Base-by-base conservation (phyloP, 2,329 filamentous ascomycete species). In the Penicillium sp. region DNA sequence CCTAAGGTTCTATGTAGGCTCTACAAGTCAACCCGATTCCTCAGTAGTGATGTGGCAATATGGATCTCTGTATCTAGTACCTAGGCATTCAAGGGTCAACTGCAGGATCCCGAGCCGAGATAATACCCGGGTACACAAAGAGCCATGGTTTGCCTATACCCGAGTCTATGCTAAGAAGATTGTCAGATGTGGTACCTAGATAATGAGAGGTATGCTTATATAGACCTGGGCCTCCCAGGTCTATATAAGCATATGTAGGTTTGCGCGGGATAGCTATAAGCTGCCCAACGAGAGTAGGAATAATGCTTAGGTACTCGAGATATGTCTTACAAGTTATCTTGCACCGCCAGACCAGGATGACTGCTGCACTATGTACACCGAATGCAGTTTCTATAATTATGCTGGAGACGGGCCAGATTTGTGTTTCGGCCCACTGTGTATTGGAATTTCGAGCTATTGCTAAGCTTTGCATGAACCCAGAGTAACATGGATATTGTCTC, bases 331-430 rank as follows among this genome's bases (percentile, higher is more conserved):
- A n/a, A n/a, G n/a, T 18, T 34, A 34, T 34, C 8, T 1, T 10
- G 16, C 8, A 34, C 14, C 1, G 16, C 16, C 31, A 34, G 16
- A 34, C 31, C 31, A 14, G 18, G 16, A 20, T 3, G 7, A 34
- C 8, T 34, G 31, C 31, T 18, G 16, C 31, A 34, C 31, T 20
- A 16, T 16, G 31, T 34, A 34, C 18, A 34, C 31, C 9, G 31
- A 34, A 34, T 11, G 14, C 16, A 18, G 18, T 34, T 47, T 44
- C 50, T 52, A 52, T 50, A 52, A 42, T 34, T 52, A 50, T 40
- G 44, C 36, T 22, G 29, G 29, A 13, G 11, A 27, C 35, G 46
- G 48, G 49, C 40, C 40, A 32, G 34, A 42, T 38, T 26, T 38
- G 3, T 34, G 28, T 45, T 45, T 34, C 34, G 28, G 42, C 36